Base-by-base conservation (phyloP, 768 basidiomycete species). In the Holtermannia corniformis region DNA sequence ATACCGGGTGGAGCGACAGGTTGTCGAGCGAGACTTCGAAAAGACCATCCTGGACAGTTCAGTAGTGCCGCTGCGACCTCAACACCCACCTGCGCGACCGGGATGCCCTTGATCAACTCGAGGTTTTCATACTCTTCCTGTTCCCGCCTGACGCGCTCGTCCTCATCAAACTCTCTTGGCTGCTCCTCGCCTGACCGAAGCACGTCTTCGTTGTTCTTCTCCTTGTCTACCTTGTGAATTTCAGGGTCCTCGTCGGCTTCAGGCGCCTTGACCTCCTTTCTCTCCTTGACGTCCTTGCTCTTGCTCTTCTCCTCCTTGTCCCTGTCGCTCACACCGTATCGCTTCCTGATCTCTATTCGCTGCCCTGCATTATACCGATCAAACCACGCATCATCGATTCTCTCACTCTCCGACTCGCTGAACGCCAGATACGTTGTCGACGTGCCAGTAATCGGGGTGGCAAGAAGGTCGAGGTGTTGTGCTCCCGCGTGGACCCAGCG, bases 1-100 rank as follows among this genome's bases (percentile, higher is more conserved):
- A 76, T 1, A 75, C 73, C 0, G 75, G 74, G 51, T 67, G 65
- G 19, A 76, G 63, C 42, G 67, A 67, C 43, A 72, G 44, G 3
- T 61, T 67, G 0, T 54, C 52, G 20, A 72, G 50, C 2, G 61
- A 61, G 10, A 72, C 70, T 51, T 72, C 70, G 57, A 72, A 72
- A 3, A 72, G 52, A 11, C 65, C 66, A 54, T 72, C 70, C 70
- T 72, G 56, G n/a, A 3, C 44, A 13, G 43, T 22, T 22, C 50
- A 11, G 19, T n/a, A 5, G 47, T 21, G 14, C 16, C 32, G 16
- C 32, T 37, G 20, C 10, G 10, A 14, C 14, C 5, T 12, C 20
- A 22, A 20, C n/a, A 57, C 67, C 58, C 45, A 70, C 70, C 59
- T 70, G 70, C 28, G 58, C 57, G 14, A 72, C 70, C 3, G 70